A percentile compares a stretch with the other conserved stretches of the same genome.
phyloP scores from a whole-genome alignment of 1,139 yeast genomes.

The Kluyveromyces sp. region DNA sequence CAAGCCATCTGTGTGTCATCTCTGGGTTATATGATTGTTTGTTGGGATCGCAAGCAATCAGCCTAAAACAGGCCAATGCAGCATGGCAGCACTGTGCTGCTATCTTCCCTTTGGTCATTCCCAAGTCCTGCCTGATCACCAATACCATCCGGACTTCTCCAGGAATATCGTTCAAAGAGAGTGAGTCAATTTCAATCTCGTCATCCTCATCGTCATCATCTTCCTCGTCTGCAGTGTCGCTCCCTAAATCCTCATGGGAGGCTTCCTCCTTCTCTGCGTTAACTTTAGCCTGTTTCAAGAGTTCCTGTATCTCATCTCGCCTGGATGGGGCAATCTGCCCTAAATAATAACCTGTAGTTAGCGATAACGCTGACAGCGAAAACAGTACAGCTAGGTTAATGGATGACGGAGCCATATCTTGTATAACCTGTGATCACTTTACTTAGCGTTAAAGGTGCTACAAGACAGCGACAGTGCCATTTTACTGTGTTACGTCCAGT shows the following conservation, averaged over 20 bases:
- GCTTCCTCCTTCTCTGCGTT: slow-evolving; percentile 13
- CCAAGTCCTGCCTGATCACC: slow-evolving; percentile 79
- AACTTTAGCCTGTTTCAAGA: slow-evolving; percentile 16
- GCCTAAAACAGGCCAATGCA: slow-evolving; percentile 80
- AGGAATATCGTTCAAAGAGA: slow-evolving; percentile 50
- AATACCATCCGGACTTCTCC: slow-evolving; percentile 87
- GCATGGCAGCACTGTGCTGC: slow-evolving; percentile 99
- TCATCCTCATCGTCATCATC: slow-evolving; percentile 43
- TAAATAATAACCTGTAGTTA: slow-evolving; percentile 26
- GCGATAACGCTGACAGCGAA: slow-evolving; percentile 20
- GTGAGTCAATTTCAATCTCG: slow-evolving; percentile 50
- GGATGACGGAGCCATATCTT: slow-evolving; percentile 6
- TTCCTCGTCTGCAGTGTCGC: slow-evolving; percentile 30
- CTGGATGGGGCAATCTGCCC: slow-evolving; percentile 17
- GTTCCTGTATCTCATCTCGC: slow-evolving; percentile 15
- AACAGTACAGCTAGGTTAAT: slow-evolving; percentile 9
- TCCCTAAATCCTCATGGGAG: slow-evolving; percentile 18
- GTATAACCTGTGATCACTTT: not conserved
- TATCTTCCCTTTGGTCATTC: slow-evolving; percentile 91
- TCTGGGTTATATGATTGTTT: slow-evolving; percentile 50
- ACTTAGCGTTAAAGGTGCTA: not conserved
- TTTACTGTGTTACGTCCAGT: not conserved
- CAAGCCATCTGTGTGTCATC: slow-evolving; percentile 71
- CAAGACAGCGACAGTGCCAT: not conserved
- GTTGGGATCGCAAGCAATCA: slow-evolving; percentile 49